These are phyloP conservation scores for Candida sanyaensis DNA, from an alignment of 1,139 yeast genomes.

Conservation along the genomic window DNA sequence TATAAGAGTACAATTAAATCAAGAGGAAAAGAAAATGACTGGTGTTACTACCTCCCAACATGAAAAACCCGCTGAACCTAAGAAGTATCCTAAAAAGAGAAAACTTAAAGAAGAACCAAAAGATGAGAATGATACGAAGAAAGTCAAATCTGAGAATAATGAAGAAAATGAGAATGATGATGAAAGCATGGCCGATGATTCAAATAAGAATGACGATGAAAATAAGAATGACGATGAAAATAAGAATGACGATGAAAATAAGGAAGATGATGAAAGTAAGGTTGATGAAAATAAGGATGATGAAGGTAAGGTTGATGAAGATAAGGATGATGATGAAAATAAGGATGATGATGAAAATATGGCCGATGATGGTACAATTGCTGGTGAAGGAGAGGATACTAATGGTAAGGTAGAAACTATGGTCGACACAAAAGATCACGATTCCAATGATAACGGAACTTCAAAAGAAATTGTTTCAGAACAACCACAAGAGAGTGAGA, in stretches of 20 bases:
- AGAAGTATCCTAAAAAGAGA: slow-evolving; percentile 29
- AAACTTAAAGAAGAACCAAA: slow-evolving; percentile 26
- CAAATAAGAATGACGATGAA: not conserved
- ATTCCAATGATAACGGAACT: too few species aligned
- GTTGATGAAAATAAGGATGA: not conserved
- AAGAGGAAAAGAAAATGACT: slow-evolving; percentile 46
- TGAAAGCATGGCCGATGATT: not conserved
- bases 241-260: not conserved
- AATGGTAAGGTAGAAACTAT: too few species aligned
- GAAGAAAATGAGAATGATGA: slow-evolving; percentile 1
- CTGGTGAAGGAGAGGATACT: too few species aligned
- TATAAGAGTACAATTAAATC: slow-evolving; percentile 38
- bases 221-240: not conserved
- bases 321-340: not conserved
- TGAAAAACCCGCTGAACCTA: slow-evolving; percentile 15
- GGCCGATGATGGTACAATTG: too few species aligned
- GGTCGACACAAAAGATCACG: too few species aligned
- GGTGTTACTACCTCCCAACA: slow-evolving; percentile 27
- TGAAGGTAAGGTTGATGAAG: too few species aligned
- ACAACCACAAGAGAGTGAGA: not conserved
- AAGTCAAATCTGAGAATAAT: slow-evolving; percentile 10
- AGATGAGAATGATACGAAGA: slow-evolving; percentile 18
- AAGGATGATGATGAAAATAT: not conserved
- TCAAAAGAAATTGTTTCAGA: not conserved
- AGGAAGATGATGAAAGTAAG: not conserved